Base-by-base conservation (phyloP, 768 basidiomycete species). In the Chiua virens region DNA sequence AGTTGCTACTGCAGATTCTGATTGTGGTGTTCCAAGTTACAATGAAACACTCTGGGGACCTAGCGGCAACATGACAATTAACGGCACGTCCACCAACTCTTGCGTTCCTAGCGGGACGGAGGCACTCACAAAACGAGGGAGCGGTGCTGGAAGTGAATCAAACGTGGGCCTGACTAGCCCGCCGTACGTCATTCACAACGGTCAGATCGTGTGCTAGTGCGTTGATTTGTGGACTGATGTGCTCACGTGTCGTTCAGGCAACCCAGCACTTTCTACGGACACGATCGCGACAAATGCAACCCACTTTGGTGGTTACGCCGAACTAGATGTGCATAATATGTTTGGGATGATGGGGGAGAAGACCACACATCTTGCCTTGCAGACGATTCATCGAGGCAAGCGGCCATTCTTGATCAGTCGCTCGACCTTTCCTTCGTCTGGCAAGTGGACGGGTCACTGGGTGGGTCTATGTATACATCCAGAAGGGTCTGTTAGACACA, bases 391-490 rank as follows among this genome's bases (percentile, higher is more conserved):
- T 4, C 76, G 82, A 3, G 80, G 79, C 4, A 77, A 80, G 62
- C 76, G 87, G 8, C 89, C 88, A 1, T 91, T 87, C 70, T 55
- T 87, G 49, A 87, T 87, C 57, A 77, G 79, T 57, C 81, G 86
- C 8, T 85, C 85, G 25, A 87, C 86, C 0, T 86, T 86, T 68
- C 74, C 85, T 5, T 81, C 82, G 39, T 68, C 85, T 0, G 86
- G 87, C 17, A 83, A 73, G 59, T 87, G 85, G 83, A 76, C 83
- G 23, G 86, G 85, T 0, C 86, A 87, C 63, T 87, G 87, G 86
- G 82, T 83, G 63, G 20, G 55, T 47, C 23, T 14, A 38, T 38
- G 34, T 3, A 30, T 8, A 35, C 5, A 20, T 22, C 3, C 2
- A 14, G 3, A 3, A 13, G 23, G 3, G 11, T 44, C 32, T 52